Conservation (phyloP, 208 protist species). For the Trypanosoma caninum region DNA sequence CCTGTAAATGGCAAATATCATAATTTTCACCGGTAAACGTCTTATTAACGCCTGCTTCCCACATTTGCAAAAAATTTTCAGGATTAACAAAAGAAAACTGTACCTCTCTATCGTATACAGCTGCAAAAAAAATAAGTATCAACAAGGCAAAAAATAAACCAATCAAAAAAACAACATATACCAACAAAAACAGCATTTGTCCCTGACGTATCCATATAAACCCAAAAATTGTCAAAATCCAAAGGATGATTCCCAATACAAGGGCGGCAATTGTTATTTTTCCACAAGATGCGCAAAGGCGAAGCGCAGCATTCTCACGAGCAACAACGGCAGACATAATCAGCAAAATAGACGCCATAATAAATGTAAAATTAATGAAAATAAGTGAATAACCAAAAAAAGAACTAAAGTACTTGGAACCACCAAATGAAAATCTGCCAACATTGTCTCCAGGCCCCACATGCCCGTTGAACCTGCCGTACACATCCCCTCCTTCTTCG, state of each 20-base stretch:
- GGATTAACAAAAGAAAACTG: conserved; percentile 14
- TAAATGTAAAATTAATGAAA: conserved; percentile 37
- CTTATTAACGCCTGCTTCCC: conserved; percentile 24
- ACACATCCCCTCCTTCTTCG: too few relatives aligned
- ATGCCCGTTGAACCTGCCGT: not conserved
- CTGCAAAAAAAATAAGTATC: conserved; percentile 18
- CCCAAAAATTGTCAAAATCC: conserved; percentile 27
- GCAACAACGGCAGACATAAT: conserved; percentile 33
- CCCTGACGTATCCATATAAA: conserved; percentile 34
- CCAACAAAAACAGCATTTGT: conserved; percentile 28
- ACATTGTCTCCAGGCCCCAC: too few relatives aligned
- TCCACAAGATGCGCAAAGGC: conserved; percentile 16
- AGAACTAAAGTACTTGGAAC: not conserved
- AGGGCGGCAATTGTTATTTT: conserved; percentile 14
- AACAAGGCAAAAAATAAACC: conserved; percentile 22
- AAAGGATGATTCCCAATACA: conserved; percentile 27
- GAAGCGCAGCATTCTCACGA: conserved; percentile 19
- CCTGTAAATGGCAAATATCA: conserved; percentile 26
- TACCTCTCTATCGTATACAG: conserved; percentile 13
- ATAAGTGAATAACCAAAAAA: conserved; percentile 31
- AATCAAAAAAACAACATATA: conserved; percentile 25
- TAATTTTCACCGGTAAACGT: conserved; percentile 9
- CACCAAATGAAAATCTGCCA: not conserved
- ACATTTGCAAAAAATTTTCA: conserved; percentile 12
- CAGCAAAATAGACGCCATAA: conserved; percentile 29